phyloP scores from a whole-genome alignment of 2,329 filamentous ascomycete genomes.

The Byssochlamys sp. region DNA sequence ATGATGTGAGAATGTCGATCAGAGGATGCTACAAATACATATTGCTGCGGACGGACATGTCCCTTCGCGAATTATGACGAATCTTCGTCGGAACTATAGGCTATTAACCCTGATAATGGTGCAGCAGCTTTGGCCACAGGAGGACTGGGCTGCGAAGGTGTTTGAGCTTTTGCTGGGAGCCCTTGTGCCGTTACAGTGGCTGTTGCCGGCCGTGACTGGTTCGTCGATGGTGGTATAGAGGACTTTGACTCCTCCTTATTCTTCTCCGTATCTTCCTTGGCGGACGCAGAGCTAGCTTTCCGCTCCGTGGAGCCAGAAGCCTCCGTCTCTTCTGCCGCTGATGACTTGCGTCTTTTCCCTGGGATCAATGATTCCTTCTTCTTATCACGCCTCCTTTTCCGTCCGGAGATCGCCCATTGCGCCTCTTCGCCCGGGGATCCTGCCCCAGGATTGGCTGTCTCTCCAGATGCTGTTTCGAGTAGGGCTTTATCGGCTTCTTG shows the following conservation, averaged over 20 bases:
- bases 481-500: slow-evolving; percentile 49
- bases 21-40: background rate
- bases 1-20: too few relatives aligned
- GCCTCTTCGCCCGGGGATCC: slow-evolving; percentile 28
- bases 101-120: slow-evolving; percentile 24
- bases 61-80: background rate
- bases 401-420: slow-evolving; percentile 41
- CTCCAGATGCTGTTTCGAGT: slow-evolving; percentile 27
- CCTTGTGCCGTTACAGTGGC: background rate
- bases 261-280: background rate
- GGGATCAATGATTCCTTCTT: slow-evolving; percentile 31
- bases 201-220: background rate
- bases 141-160: slow-evolving; percentile 4
- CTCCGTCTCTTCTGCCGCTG: slow-evolving; percentile 15
- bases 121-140: slow-evolving; percentile 14
- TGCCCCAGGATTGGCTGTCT: slow-evolving; percentile 8
- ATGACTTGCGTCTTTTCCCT: slow-evolving; percentile 36
- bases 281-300: slow-evolving; percentile 6
- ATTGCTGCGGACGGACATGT: background rate
- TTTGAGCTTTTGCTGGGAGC: background rate
- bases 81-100: slow-evolving; percentile 35
- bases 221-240: background rate
- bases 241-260: background rate
- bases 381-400: slow-evolving; percentile 46
- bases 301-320: slow-evolving; percentile 3